Evolutionary conservation across 75 land plant genomes (phyloP).

Genomic region (Pseudotsuga menziesii): DNA sequence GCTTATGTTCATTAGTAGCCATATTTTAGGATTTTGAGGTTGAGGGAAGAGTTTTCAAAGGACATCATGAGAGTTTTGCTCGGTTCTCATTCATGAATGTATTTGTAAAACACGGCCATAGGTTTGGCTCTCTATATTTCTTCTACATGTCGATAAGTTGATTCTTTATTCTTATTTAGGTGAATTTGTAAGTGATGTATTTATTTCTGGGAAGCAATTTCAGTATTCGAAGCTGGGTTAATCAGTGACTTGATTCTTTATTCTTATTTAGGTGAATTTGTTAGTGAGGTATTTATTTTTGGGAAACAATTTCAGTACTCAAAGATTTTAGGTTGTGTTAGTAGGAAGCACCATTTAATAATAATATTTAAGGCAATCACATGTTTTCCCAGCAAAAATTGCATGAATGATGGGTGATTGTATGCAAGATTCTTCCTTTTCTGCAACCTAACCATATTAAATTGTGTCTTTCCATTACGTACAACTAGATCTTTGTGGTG

Average conservation of each 20-base stretch:
- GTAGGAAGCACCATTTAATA: too few relatives aligned
- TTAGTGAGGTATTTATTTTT: too few relatives aligned
- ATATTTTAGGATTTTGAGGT: neutral
- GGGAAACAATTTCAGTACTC: too few relatives aligned
- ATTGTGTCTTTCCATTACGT: too few relatives aligned
- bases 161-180: neutral
- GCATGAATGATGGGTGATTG: neutral
- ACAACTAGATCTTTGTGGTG: too few relatives aligned
- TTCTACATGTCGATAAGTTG: neutral
- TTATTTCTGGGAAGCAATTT: too few relatives aligned
- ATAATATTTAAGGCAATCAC: too few relatives aligned
- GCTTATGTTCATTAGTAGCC: neutral
- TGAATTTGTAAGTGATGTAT: neutral
- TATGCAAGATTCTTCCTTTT: neutral
- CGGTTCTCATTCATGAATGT: neutral
- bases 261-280: neutral
- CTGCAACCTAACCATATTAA: too few relatives aligned
- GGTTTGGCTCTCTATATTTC: neutral
- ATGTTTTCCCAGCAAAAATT: neutral
- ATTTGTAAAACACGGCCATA: neutral
- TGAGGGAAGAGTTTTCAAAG: neutral
- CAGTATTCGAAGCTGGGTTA: too few relatives aligned
- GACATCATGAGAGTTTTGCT: neutral
- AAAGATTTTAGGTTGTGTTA: too few relatives aligned
- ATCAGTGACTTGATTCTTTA: neutral